These are phyloP conservation scores for Friedmanniomyces simplex DNA, from an alignment of 495 filamentous ascomycete genomes.

Conservation along the genomic window DNA sequence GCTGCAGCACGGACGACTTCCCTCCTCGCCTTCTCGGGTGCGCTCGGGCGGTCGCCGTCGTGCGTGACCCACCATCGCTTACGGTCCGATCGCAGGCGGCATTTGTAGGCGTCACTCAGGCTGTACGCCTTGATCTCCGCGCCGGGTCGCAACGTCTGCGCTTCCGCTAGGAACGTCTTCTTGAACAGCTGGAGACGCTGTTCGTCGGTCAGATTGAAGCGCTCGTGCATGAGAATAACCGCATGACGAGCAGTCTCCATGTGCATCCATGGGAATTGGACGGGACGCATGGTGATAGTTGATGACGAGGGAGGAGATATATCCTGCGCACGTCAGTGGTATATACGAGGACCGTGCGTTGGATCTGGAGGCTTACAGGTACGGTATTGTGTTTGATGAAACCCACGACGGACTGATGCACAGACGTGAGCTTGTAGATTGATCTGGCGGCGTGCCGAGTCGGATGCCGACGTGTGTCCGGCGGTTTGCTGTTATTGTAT, in stretches of 20 bases:
- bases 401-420: too few relatives aligned
- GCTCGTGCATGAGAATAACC: not conserved
- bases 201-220: not conserved
- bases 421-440: too few relatives aligned
- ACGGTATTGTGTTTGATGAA: too few relatives aligned
- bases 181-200: not conserved
- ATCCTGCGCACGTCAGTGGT: not conserved
- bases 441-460: too few relatives aligned
- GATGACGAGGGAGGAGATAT: not conserved
- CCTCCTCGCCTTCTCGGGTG: not conserved
- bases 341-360: not conserved
- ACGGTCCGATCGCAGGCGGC: not conserved
- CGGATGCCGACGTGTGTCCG: too few relatives aligned
- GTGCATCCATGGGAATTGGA: not conserved
- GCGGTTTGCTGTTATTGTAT: too few relatives aligned
- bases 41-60: not conserved
- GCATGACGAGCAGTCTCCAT: not conserved
- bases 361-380: too few relatives aligned
- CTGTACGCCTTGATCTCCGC: not conserved
- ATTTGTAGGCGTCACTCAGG: not conserved
- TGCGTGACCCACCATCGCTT: not conserved
- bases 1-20: not conserved
- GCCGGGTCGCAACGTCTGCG: not conserved
- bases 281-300: not conserved
- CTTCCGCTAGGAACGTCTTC: not conserved